A percentile compares a stretch with the other conserved stretches of the same genome.
phyloP scores from a whole-genome alignment of 2,329 filamentous ascomycete species.

The Coniochaeta sp. region DNA sequence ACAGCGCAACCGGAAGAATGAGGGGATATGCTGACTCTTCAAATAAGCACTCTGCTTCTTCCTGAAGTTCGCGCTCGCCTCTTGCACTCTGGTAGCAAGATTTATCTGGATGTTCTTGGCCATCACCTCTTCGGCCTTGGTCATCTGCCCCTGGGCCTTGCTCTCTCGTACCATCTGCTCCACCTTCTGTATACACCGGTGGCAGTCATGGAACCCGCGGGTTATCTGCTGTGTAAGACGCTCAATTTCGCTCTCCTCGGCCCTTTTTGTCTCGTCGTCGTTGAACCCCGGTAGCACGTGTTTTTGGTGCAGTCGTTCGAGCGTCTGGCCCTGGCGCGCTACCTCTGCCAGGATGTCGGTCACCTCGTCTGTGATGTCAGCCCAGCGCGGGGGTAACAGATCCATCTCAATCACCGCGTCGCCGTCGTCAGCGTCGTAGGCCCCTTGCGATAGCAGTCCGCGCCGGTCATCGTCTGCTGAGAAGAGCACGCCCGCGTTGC shows the following conservation, averaged over 20 bases:
- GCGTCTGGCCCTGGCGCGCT: constrained; percentile 70
- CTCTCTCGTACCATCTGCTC: constrained; percentile 81
- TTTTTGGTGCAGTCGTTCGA: constrained; percentile 93
- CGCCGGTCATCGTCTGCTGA: constrained; percentile 50
- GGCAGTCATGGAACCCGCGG: constrained; percentile 79
- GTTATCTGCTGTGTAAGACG: constrained; percentile 85
- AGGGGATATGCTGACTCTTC: constrained; percentile 57
- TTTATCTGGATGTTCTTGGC: constrained; percentile 93
- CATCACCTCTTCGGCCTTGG: constrained; percentile 85
- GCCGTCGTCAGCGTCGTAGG: constrained; percentile 77
- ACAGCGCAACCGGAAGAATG: background rate
- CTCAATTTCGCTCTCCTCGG: constrained; percentile 88
- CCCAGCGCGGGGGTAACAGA: constrained; percentile 87
- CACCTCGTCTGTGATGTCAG: constrained; percentile 90
- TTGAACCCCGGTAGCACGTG: constrained; percentile 95
- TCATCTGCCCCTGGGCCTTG: constrained; percentile 63
- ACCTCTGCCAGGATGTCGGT: constrained; percentile 74
- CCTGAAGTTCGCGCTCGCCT: constrained; percentile 83
- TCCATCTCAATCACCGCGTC: constrained; percentile 99
- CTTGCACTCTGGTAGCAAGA: constrained; percentile 79
- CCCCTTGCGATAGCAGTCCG: constrained; percentile 74
- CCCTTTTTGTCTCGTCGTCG: constrained; percentile 80
- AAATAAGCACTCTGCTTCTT: constrained; percentile 97
- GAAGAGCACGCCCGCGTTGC: constrained; percentile 53
- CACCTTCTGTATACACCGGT: constrained; percentile 79